phyloP scores from a whole-genome alignment of 2,329 filamentous ascomycete species.

The Aureobasidium musti region DNA sequence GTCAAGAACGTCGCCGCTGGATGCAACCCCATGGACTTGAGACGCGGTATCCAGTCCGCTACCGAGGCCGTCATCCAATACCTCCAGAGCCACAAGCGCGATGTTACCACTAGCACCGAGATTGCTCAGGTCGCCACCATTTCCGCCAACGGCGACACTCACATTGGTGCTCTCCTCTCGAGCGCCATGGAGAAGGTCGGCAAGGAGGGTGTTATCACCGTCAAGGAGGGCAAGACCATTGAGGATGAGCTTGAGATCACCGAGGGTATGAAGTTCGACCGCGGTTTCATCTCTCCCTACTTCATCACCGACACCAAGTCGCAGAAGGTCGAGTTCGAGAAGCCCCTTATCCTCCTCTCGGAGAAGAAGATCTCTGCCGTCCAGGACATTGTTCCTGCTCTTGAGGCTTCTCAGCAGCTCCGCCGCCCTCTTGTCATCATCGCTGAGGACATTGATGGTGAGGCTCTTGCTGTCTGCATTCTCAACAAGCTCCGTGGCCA shows the following conservation, averaged over 20 bases:
- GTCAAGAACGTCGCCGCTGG: conserved; percentile 99
- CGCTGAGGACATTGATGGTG: conserved; percentile 97
- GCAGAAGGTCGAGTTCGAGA: conserved; percentile 99
- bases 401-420: conserved; percentile 93
- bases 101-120: conserved; percentile 96
- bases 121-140: conserved; percentile 98
- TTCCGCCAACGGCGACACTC: conserved; percentile 92
- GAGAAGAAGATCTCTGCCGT: conserved; percentile 99
- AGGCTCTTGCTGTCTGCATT: conserved; percentile 98
- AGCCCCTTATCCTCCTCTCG: conserved; percentile 95
- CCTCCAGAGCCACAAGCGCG: conserved; percentile 92
- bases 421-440: conserved; percentile 97
- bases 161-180: conserved; percentile 94
- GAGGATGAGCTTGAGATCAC: conserved; percentile 98
- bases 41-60: conserved; percentile 93
- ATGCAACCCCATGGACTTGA: conserved; percentile 99
- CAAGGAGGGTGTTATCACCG: conserved; percentile 99
- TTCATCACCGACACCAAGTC: conserved; percentile 99
- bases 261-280: conserved; percentile 99
- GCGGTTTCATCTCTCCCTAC: conserved; percentile 97
- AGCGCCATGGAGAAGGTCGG: conserved; percentile 99
- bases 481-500: conserved; percentile 99
- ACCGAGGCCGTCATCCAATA: conserved; percentile 94
- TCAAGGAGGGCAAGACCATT: conserved; percentile 99
- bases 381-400: conserved; percentile 96